phyloP scores from a whole-genome alignment of 2,329 filamentous ascomycete genomes.

The Apiospora malaysiana region DNA sequence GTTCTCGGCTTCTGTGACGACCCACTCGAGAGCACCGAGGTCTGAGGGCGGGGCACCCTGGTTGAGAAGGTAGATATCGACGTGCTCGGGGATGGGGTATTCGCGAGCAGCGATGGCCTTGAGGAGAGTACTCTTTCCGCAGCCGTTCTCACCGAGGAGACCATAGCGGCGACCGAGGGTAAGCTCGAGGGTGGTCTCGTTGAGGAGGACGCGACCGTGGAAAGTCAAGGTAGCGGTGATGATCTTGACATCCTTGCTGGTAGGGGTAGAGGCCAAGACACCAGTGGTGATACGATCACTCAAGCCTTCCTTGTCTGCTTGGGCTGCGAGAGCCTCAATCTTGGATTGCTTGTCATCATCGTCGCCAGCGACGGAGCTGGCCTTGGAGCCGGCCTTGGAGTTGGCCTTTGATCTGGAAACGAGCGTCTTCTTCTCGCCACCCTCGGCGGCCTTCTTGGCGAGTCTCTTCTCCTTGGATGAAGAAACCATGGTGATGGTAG shows the following conservation, averaged over 20 bases:
- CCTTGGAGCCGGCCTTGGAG: conserved; percentile 68
- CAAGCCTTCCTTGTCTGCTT: conserved; percentile 95
- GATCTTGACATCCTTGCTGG: conserved; percentile 96
- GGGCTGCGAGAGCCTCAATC: conserved; percentile 85
- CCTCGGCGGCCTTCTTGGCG: conserved; percentile 74
- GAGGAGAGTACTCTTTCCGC: conserved; percentile 96
- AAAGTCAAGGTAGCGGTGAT: conserved; percentile 92
- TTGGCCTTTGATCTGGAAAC: conserved; percentile 69
- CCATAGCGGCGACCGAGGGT: conserved; percentile 93
- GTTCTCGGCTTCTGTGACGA: conserved; percentile 86
- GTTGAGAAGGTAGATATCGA: conserved; percentile 98
- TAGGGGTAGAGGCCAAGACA: conserved; percentile 83
- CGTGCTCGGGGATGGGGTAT: conserved; percentile 92
- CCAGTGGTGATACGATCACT: conserved; percentile 98
- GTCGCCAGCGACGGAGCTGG: conserved; percentile 74
- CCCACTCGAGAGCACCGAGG: conserved; percentile 93
- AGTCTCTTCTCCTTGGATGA: conserved; percentile 75
- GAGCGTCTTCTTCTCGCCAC: conserved; percentile 78
- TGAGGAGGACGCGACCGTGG: conserved; percentile 96
- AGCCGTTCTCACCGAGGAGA: conserved; percentile 97
- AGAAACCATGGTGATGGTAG: conserved; percentile 63
- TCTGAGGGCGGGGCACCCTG: conserved; percentile 92
- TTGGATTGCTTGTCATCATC: conserved; percentile 79
- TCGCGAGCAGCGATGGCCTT: conserved; percentile 94
- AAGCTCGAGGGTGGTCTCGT: conserved; percentile 90